Evolutionary conservation across 495 filamentous ascomycete genomes (phyloP), one percentile per base, ranked within the genome.

Genomic region (Hypoxylon lienhwacheense): DNA sequence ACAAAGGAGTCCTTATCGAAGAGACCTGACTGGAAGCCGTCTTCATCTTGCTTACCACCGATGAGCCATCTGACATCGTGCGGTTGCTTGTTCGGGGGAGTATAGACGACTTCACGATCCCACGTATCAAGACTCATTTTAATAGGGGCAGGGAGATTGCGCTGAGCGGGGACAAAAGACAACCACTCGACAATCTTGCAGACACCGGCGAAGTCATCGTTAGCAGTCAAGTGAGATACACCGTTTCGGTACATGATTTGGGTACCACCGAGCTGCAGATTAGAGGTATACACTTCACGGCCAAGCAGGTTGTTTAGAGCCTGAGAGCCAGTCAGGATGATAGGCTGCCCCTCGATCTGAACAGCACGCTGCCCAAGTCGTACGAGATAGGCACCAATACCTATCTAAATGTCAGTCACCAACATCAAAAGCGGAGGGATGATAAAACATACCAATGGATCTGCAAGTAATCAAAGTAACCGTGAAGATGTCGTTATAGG

Each of bases 231-330:
- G 76, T 98, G 93, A 6, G 95, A 97, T 19, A 98, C 95, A 81
- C 93, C 93, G 68, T 98, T 98, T 76, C 86, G 92, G 83, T 98
- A 97, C 93, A 98, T 98, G 80, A 98, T 98, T 75, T 98, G 93
- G 31, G 93, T 97, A 62, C 93, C 93, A 83, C 93, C 93, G 55
- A 98, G 88, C 78, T 98, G 93, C 55, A 98, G 73, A 81, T 98
- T 98, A 25, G 93, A 97, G 35, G 93, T 96, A 79, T 98, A 98
- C 12, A 98, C 92, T 75, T 98, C 95, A 55, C 93, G 88, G 31
- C 93, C 93, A 41, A 98, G 86, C 60, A 98, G 78, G 78, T 97
- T 98, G 83, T 98, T 98, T 73, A 98, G 87, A 46, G 93, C 93
- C 56, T 89, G 89, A 22, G 93, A 93, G 79, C 93, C 93, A 67